Evolutionary conservation across 2,329 filamentous ascomycete genomes (phyloP).

Genomic region (Pseudocercospora crystallina): DNA sequence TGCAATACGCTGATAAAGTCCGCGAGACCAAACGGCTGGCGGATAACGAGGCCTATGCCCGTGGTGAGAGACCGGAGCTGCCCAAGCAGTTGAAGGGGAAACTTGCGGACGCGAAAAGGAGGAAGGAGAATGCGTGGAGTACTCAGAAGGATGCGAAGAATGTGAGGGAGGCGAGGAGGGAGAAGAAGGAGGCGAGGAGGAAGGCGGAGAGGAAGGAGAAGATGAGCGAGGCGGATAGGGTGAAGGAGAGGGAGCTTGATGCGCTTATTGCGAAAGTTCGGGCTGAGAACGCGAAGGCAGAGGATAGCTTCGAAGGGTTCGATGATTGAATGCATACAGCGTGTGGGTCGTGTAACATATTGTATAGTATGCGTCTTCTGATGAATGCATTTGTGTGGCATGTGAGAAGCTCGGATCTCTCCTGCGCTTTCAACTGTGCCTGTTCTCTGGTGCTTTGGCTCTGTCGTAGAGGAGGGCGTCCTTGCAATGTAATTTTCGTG

Average conservation of each 20-base stretch:
- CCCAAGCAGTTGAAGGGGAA: conserved; percentile 32
- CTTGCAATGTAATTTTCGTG: no score
- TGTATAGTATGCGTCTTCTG: no score
- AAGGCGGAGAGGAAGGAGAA: conserved; percentile 32
- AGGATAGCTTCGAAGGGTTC: conserved; percentile 30
- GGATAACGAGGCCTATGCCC: conserved; percentile 32
- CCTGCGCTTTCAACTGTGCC: no score
- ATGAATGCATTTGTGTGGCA: no score
- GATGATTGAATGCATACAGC: conserved; percentile 24
- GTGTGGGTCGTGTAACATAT: no score
- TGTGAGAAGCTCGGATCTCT: no score
- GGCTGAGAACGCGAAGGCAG: conserved; percentile 22
- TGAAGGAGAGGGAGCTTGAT: conserved; percentile 34
- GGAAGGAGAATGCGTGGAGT: conserved; percentile 40
- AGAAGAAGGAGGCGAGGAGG: conserved; percentile 35
- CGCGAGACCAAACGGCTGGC: conserved; percentile 45
- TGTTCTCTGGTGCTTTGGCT: no score
- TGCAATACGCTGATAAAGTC: conserved; percentile 47
- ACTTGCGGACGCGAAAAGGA: conserved; percentile 28
- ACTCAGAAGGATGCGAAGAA: conserved; percentile 37
- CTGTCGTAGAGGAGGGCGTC: no score
- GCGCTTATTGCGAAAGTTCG: conserved; percentile 36
- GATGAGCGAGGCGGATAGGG: conserved; percentile 33
- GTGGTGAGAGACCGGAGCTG: conserved; percentile 27
- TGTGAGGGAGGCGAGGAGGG: conserved; percentile 34